phyloP scores from a whole-genome alignment of 352 stramenopile genomes.

The Pythium phragmitis region DNA sequence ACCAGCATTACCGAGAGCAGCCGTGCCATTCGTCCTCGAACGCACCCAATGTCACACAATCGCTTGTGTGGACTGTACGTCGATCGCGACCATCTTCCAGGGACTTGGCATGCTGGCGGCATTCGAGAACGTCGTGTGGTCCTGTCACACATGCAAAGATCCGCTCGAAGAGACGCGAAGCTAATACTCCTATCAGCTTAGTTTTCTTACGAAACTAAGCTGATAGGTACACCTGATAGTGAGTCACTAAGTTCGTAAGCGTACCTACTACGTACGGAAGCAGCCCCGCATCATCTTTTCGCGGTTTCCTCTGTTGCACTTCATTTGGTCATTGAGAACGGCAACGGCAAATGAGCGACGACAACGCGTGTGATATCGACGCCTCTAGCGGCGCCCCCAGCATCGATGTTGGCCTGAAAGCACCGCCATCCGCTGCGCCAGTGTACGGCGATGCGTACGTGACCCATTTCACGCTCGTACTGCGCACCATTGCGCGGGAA shows the following conservation, averaged over 20 bases:
- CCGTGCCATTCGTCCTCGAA: not conserved
- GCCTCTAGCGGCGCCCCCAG: not conserved
- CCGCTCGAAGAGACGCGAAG: constrained; percentile 14
- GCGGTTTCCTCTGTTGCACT: not conserved
- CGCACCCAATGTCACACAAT: not conserved
- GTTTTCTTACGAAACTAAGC: not conserved
- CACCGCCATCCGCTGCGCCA: not conserved
- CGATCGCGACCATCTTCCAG: not conserved
- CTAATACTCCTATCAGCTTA: constrained; percentile 9
- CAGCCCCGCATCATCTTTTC: constrained; percentile 8
- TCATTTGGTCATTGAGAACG: not conserved
- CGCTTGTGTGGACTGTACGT: not conserved
- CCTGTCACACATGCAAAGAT: not conserved
- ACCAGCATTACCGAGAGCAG: not conserved
- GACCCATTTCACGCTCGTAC: constrained; percentile 58
- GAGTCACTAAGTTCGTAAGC: constrained; percentile 14
- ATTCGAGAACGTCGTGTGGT: not conserved
- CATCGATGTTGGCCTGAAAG: not conserved
- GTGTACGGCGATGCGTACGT: constrained; percentile 60
- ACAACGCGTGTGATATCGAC: not conserved
- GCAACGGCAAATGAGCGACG: constrained; percentile 5
- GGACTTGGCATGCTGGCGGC: not conserved
- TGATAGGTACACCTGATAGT: not conserved
- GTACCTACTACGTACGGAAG: constrained; percentile 5
- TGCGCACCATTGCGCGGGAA: constrained; percentile 42